Percentiles rank a stretch among this genome's conserved stretches.
These are phyloP conservation scores for Purpureocillium lavendulum DNA, from an alignment of 2,329 filamentous ascomycete genomes.

Conservation along the genomic window DNA sequence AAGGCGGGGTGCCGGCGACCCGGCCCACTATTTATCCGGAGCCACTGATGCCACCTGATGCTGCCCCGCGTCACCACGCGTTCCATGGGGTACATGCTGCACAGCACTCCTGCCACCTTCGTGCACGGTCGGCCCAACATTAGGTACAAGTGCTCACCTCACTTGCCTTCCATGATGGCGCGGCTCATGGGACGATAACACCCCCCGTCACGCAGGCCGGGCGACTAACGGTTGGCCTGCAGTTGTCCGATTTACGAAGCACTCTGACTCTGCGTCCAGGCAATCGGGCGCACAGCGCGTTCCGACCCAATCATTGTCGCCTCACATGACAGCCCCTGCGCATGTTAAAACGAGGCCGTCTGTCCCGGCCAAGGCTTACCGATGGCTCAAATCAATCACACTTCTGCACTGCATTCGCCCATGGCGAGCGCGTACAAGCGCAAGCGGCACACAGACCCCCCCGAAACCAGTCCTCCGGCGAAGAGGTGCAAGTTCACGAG, in stretches of 20 bases:
- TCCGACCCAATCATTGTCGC: background rate
- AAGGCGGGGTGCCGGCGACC: background rate
- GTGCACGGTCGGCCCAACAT: background rate
- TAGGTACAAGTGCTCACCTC: background rate
- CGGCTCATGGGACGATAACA: background rate
- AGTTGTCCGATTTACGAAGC: background rate
- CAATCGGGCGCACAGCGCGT: background rate
- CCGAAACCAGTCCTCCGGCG: background rate
- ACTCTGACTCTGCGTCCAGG: background rate
- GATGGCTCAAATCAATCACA: conserved; percentile 1
- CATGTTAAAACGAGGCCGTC: conserved; percentile 1
- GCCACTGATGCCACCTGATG: background rate
- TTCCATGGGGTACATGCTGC: background rate
- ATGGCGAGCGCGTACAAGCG: conserved; percentile 1
- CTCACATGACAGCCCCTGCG: background rate
- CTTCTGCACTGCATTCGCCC: conserved; percentile 1
- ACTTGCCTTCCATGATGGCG: background rate
- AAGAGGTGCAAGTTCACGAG: background rate
- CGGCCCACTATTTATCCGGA: background rate
- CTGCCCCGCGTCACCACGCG: too few species aligned
- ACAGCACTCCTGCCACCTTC: background rate
- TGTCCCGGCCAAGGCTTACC: background rate
- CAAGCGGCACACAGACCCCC: background rate
- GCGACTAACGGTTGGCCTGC: background rate
- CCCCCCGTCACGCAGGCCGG: background rate